Conservation (phyloP, 164 flowering plant genomes). For the Stephania yunnanensis region DNA sequence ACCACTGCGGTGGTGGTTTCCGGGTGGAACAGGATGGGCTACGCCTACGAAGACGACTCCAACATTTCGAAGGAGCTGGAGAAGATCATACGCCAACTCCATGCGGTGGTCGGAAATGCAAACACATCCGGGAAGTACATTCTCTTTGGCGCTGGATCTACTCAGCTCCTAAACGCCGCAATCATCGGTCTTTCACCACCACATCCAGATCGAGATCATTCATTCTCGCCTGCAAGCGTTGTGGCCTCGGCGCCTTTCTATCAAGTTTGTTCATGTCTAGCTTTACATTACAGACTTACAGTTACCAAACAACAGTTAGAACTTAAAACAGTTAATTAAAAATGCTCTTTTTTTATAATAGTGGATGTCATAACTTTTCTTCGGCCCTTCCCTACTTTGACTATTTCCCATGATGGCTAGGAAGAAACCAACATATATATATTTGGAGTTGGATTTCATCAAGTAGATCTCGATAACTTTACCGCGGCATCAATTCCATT, state of each 20-base stretch:
- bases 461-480: background rate
- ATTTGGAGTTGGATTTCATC: too few relatives aligned
- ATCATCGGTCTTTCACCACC: slow-evolving; percentile 45
- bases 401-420: background rate
- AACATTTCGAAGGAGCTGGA: slow-evolving; percentile 32
- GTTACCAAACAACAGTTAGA: too few relatives aligned
- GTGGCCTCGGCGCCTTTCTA: slow-evolving; percentile 58
- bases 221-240: slow-evolving; percentile 31
- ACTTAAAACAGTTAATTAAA: too few relatives aligned
- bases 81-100: slow-evolving; percentile 37
- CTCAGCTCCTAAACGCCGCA: slow-evolving; percentile 67
- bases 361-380: too few relatives aligned
- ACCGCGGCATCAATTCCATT: background rate
- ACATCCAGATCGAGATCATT: background rate
- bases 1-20: slow-evolving; percentile 39
- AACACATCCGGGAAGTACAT: slow-evolving; percentile 42
- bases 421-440: too few relatives aligned
- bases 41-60: slow-evolving; percentile 17
- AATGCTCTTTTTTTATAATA: too few relatives aligned
- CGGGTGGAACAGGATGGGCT: slow-evolving; percentile 78
- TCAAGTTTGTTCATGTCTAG: slow-evolving; percentile 24
- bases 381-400: background rate
- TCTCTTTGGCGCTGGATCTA: slow-evolving; percentile 62
- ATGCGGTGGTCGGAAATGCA: slow-evolving; percentile 53
- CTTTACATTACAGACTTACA: too few relatives aligned